A percentile compares a stretch with the other conserved stretches of the same genome.
phyloP scores from a whole-genome alignment of 2,329 filamentous ascomycete species.

The Trichophaea hybrida region DNA sequence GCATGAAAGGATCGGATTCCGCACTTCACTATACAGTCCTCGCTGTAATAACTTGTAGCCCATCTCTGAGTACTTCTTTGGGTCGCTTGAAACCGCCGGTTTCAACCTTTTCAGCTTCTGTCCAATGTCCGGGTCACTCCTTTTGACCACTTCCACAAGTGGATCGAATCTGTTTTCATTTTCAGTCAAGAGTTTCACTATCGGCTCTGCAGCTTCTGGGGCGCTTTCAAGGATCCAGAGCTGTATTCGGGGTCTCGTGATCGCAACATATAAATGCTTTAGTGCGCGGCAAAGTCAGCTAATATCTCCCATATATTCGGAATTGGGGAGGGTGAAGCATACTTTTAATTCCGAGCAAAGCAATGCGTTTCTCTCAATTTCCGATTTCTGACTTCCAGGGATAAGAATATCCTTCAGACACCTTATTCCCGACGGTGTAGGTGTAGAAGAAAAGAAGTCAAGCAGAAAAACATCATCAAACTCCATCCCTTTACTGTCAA shows the following conservation, averaged over 20 bases:
- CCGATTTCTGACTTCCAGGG: not conserved
- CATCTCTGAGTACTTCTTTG: not conserved
- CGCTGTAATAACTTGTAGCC: not conserved
- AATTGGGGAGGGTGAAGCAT: not conserved
- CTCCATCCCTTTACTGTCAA: constrained; percentile 31
- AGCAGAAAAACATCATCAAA: constrained; percentile 28
- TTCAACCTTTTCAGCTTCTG: not conserved
- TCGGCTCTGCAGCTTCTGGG: not conserved
- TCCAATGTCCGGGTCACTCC: not conserved
- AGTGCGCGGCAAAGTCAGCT: not conserved
- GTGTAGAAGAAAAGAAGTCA: constrained; percentile 19
- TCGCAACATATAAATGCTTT: constrained; percentile 29
- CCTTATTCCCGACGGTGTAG: not conserved
- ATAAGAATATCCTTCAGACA: not conserved
- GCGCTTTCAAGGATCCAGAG: constrained; percentile 20
- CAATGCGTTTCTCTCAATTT: not conserved
- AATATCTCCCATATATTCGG: too few species aligned
- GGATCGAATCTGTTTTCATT: not conserved
- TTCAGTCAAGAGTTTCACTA: constrained; percentile 7
- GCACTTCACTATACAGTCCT: not conserved
- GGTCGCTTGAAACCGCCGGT: not conserved
- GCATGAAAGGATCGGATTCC: not conserved
- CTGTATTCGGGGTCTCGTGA: constrained; percentile 27
- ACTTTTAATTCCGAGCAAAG: constrained; percentile 18
- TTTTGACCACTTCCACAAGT: not conserved